Conservation (phyloP, 345 rosid genomes). For the Populus nigra region DNA sequence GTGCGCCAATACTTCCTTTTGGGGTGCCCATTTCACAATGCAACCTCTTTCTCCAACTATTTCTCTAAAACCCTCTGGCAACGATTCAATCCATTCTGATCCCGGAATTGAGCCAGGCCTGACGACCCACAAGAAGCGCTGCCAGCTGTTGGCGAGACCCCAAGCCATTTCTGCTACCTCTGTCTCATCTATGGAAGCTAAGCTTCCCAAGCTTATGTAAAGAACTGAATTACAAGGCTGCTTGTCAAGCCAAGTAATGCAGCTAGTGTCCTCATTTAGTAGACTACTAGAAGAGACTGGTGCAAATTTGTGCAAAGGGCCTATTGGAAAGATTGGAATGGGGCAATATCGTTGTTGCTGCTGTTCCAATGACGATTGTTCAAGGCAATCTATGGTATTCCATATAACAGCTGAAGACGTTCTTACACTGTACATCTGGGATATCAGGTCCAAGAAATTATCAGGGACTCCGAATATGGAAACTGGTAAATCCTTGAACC, state of each 20-base stretch:
- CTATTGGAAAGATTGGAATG: slow-evolving; percentile 30
- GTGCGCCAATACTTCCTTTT: slow-evolving; percentile 43
- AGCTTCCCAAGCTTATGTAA: slow-evolving; percentile 36
- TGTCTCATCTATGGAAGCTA: slow-evolving; percentile 8
- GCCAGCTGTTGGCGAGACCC: slow-evolving; percentile 39
- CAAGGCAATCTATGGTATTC: slow-evolving; percentile 35
- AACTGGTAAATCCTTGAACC: slow-evolving; percentile 29
- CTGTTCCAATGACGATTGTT: slow-evolving; percentile 18
- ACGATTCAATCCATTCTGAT: not conserved
- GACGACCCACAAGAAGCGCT: slow-evolving; percentile 50
- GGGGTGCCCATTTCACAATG: slow-evolving; percentile 55
- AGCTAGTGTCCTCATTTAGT: slow-evolving; percentile 26
- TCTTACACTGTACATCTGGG: not conserved
- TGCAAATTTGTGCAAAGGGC: slow-evolving; percentile 37
- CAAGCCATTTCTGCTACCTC: slow-evolving; percentile 36
- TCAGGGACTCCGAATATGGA: slow-evolving; percentile 4
- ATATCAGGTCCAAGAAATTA: slow-evolving; percentile 3
- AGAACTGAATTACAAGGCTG: slow-evolving; percentile 31
- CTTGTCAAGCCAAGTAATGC: slow-evolving; percentile 41
- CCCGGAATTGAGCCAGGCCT: slow-evolving; percentile 23
- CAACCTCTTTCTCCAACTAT: slow-evolving; percentile 27
- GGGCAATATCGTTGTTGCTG: slow-evolving; percentile 7
- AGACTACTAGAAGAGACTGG: slow-evolving; percentile 20
- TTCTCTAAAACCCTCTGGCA: slow-evolving; percentile 10
- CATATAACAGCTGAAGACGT: slow-evolving; percentile 25